Percentiles rank a stretch among this genome's conserved stretches.
Evolutionary conservation across 1,284 basidiomycete species (phyloP).

Genomic region (Sanghuangporus baumii): DNA sequence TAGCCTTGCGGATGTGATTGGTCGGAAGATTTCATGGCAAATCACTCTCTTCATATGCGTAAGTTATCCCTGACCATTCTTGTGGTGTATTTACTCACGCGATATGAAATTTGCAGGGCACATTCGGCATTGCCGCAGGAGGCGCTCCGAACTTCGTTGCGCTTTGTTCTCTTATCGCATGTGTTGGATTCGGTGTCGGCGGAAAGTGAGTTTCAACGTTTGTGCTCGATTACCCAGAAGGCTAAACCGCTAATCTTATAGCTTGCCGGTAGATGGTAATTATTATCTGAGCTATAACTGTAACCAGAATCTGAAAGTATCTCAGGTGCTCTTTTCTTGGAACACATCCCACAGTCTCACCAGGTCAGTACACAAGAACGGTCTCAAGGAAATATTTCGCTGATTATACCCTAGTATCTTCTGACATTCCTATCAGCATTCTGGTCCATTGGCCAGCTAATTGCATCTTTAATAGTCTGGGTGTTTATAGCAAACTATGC

Average conservation of each 20-base stretch:
- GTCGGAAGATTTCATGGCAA: conserved; percentile 52
- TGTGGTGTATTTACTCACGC: not conserved
- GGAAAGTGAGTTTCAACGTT: conserved; percentile 38
- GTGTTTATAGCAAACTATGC: conserved; percentile 43
- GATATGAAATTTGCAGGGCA: conserved; percentile 20
- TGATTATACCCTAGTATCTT: conserved; percentile 35
- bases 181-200: conserved; percentile 52
- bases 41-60: conserved; percentile 52
- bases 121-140: conserved; percentile 56
- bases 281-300: not conserved
- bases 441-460: conserved; percentile 59
- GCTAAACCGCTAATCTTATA: conserved; percentile 19
- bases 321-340: conserved; percentile 49
- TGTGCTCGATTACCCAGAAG: not conserved
- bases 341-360: conserved; percentile 47
- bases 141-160: conserved; percentile 46
- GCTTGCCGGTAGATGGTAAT: conserved; percentile 49
- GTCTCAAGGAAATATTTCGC: not conserved
- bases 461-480: conserved; percentile 48
- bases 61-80: not conserved
- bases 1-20: conserved; percentile 41
- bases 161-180: conserved; percentile 45
- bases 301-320: not conserved
- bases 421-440: conserved; percentile 58
- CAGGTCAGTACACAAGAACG: conserved; percentile 30